Percentiles rank a stretch among this genome's conserved stretches.
Conservation (phyloP, 2,329 filamentous ascomycete genomes). For the Colletotrichum sp. region DNA sequence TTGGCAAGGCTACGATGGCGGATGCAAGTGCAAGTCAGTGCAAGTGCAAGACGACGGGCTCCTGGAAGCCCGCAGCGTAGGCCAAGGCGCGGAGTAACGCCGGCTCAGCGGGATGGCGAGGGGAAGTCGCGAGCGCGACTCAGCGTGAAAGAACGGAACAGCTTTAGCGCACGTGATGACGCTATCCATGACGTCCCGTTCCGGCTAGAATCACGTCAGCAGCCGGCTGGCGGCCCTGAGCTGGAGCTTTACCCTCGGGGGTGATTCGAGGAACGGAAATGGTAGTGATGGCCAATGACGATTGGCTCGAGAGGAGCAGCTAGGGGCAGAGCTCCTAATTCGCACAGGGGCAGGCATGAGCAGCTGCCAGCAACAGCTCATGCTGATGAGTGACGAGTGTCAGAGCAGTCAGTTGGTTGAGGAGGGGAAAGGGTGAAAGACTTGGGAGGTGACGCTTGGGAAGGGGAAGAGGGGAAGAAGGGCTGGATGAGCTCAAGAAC, state of each 20-base stretch:
- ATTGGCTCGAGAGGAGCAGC: neutral
- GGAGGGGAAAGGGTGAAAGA: neutral
- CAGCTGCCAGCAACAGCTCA: neutral
- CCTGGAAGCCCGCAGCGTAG: neutral
- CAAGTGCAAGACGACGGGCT: neutral
- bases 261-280: neutral
- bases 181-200: slow-evolving; percentile 15
- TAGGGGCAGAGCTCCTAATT: neutral
- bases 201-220: slow-evolving; percentile 12
- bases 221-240: neutral
- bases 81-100: neutral
- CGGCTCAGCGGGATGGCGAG: neutral
- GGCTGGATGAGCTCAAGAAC: neutral
- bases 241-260: neutral
- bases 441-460: neutral
- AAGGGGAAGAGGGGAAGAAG: neutral
- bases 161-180: slow-evolving; percentile 20
- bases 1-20: neutral
- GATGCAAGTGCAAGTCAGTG: neutral
- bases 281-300: neutral
- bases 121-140: neutral
- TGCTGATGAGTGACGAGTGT: neutral
- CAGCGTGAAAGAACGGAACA: neutral
- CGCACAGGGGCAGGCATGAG: neutral
- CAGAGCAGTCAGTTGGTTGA: neutral